Evolutionary conservation across 169 alveolate genomes (phyloP), one percentile per base, ranked within the genome.

Genomic region (Babesia gibsoni): DNA sequence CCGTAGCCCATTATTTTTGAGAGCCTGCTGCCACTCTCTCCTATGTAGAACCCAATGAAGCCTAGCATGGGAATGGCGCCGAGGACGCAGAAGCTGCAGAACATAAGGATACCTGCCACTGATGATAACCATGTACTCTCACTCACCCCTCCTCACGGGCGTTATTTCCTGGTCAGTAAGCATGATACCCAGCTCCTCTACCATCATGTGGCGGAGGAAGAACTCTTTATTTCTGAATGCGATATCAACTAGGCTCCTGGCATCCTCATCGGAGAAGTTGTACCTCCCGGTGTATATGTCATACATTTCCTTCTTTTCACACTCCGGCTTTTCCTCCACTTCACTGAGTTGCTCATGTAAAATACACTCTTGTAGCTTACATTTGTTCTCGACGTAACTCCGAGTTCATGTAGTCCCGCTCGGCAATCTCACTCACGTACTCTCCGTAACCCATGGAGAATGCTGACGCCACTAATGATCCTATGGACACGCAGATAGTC

Each of bases 361-460:
- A n/a, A 59, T 73, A 23, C 67, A 67, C 37, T 49, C 36, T n/a
- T 22, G 35, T 53, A 52, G 77, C 86, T 54, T 50, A 70, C 96
- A 91, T 66, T 78, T 84, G 90, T 81, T 93, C 92, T 64, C 97
- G 73, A 48, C 58, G 61, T 70, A 80, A 56, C 67, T 91, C 95
- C 39, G 94, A 50, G 37, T 88, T 68, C 48, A 90, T 87, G 53
- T 74, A 91, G 20, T 88, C 94, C 48, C 59, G 67, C 59, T 91
- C 95, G 27, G 95, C 94, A 52, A 73, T 80, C 20, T 85, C 61
- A 59, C 95, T 91, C 18, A 90, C 90, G 77, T 77, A 91, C 82
- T 93, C 95, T 23, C 96, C 95, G 67, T 90, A 89, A 0, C 95
- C 96, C 96, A 92, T 93, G 30, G 96, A 91, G 30, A 93, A 88